Percentiles rank a stretch among this genome's conserved stretches.
phyloP scores from a whole-genome alignment of 306 rosid genomes.

The Trichosanthes cucumerina region DNA sequence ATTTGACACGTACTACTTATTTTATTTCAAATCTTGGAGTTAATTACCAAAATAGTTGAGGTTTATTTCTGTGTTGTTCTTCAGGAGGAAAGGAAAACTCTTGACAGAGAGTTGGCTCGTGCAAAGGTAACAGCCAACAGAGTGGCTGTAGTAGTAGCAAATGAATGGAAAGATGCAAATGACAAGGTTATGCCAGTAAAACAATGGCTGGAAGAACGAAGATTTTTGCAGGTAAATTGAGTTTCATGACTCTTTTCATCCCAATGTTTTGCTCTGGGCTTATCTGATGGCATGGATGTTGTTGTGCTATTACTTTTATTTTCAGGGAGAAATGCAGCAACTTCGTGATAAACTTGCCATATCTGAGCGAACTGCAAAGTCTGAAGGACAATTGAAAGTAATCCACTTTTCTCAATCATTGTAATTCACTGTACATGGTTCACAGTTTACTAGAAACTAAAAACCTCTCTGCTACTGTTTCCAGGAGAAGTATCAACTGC shows the following conservation, averaged over 20 bases:
- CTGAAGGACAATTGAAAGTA: constrained; percentile 96
- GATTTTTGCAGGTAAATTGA: constrained; percentile 65
- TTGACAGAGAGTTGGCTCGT: constrained; percentile 97
- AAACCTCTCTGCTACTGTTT: not conserved
- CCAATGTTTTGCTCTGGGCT: not conserved
- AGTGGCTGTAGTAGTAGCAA: constrained; percentile 94
- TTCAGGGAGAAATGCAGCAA: constrained; percentile 98
- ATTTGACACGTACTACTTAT: not conserved
- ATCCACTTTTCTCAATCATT: constrained; percentile 28
- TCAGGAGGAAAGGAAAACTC: constrained; percentile 96
- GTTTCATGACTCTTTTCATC: constrained; percentile 3
- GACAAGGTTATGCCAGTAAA: constrained; percentile 99
- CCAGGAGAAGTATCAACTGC: constrained; percentile 84
- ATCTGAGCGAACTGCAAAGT: constrained; percentile 57
- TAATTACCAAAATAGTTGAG: constrained; percentile 5
- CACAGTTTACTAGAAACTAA: not conserved
- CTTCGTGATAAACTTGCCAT: constrained; percentile 89
- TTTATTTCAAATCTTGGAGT: constrained; percentile 8
- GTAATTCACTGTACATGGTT: not conserved
- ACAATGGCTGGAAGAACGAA: constrained; percentile 98
- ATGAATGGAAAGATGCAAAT: constrained; percentile 97
- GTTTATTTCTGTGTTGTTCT: constrained; percentile 19
- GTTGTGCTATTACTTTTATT: constrained; percentile 4
- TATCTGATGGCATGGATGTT: not conserved
- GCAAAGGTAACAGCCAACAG: constrained; percentile 97